A percentile compares a stretch with the other conserved stretches of the same genome.
Evolutionary conservation across 1,284 basidiomycete species (phyloP).

Genomic region (Xanthoconium separans): DNA sequence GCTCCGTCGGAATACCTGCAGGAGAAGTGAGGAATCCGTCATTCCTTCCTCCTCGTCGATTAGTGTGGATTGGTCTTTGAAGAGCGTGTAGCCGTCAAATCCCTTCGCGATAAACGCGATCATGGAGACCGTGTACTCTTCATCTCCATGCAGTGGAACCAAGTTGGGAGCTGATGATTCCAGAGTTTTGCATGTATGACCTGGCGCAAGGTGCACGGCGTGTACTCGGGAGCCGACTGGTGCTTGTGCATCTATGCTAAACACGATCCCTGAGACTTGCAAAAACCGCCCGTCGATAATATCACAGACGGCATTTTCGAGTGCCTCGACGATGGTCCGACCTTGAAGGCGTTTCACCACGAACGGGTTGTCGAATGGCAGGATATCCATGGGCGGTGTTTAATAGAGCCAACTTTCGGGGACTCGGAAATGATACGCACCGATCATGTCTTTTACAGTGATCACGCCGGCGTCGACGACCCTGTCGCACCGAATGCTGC

Average conservation of each 20-base stretch:
- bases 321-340: slow-evolving; percentile 5
- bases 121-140: slow-evolving; percentile 8
- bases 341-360: slow-evolving; percentile 9
- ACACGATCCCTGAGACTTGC: slow-evolving; percentile 13
- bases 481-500: slow-evolving; percentile 10
- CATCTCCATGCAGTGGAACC: not conserved
- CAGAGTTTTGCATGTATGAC: not conserved
- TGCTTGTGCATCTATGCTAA: slow-evolving; percentile 9
- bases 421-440: slow-evolving; percentile 5
- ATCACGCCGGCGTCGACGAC: slow-evolving; percentile 7
- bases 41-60: slow-evolving; percentile 9
- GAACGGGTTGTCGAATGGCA: slow-evolving; percentile 13
- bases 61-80: slow-evolving; percentile 5
- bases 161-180: not conserved
- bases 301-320: slow-evolving; percentile 14
- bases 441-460: slow-evolving; percentile 16
- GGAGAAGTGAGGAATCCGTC: slow-evolving; percentile 15
- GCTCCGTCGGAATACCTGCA: slow-evolving; percentile 16
- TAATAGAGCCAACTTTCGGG: not conserved
- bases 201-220: slow-evolving; percentile 1
- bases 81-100: slow-evolving; percentile 10
- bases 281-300: slow-evolving; percentile 15
- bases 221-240: slow-evolving; percentile 8
- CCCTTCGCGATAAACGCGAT: slow-evolving; percentile 14
- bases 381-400: slow-evolving; percentile 5